A percentile compares a stretch with the other conserved stretches of the same genome.
These are phyloP conservation scores for Pseudocohnilembus persalinus DNA, from an alignment of 169 alveolate species.

Conservation along the genomic window DNA sequence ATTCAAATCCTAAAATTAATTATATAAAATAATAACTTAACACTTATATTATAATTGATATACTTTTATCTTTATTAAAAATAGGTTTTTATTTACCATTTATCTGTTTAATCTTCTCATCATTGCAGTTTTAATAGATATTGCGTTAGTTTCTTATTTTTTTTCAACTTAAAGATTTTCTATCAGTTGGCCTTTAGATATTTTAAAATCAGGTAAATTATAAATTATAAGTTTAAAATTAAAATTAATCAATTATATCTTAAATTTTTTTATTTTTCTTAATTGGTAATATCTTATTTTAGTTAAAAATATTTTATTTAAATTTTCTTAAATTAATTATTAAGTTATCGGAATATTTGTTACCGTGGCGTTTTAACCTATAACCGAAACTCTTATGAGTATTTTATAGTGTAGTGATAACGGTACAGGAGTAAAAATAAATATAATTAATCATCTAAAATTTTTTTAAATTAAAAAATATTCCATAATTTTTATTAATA, in stretches of 20 bases:
- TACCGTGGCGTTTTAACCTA: slow-evolving; percentile 37
- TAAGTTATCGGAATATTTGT: slow-evolving; percentile 31
- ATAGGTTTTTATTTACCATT: slow-evolving; percentile 16
- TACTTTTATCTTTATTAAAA: too few relatives aligned
- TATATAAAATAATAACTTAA: too few relatives aligned
- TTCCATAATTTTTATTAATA: neutral
- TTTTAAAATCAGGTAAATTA: slow-evolving; percentile 9
- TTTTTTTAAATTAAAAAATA: too few relatives aligned
- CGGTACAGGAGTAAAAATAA: slow-evolving; percentile 12
- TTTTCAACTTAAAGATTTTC: slow-evolving; percentile 30
- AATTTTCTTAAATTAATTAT: neutral
- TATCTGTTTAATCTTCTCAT: slow-evolving; percentile 29
- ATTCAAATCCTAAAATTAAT: too few relatives aligned
- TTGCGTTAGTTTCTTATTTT: slow-evolving; percentile 31
- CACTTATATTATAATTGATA: too few relatives aligned
- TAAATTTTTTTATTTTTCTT: too few relatives aligned
- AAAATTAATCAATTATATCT: neutral
- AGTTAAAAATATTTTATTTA: too few relatives aligned
- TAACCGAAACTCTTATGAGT: slow-evolving; percentile 30
- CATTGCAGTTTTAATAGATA: slow-evolving; percentile 24
- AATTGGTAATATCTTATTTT: too few relatives aligned
- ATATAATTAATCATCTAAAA: too few relatives aligned
- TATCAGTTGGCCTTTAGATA: slow-evolving; percentile 38
- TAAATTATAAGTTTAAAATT: too few relatives aligned
- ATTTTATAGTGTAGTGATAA: slow-evolving; percentile 23